Evolutionary conservation across 202 grass and related monocot species (phyloP), one percentile per base, ranked within the genome.

Genomic region (Carex arenaria): DNA sequence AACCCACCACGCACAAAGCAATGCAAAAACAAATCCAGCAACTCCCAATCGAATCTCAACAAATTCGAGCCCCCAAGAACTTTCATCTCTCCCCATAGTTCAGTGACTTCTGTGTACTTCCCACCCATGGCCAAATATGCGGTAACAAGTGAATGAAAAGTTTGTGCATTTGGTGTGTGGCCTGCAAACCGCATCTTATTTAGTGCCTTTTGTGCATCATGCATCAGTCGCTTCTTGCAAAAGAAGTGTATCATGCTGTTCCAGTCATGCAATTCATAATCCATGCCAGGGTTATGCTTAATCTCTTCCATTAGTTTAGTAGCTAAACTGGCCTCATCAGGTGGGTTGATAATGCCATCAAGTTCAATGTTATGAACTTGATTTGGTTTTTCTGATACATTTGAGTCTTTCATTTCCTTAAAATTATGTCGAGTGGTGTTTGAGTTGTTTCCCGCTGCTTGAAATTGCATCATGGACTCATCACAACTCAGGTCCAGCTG

Each of bases 71-170:
- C 85, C 14, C 61, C 83, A 83, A 98, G 67, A 64, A 90, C 67
- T 91, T 95, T 95, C 95, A 95, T 98, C 90, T 98, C 95, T 30
- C 91, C 92, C 95, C 95, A 98, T 67, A 98, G 67, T 84, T 98
- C 95, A 28, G 92, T 86, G 78, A 93, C 92, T 68, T 98, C 90
- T 28, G 88, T 82, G 86, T 93, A 90, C 80, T 93, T 98, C 32
- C 90, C 92, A 78, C 95, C 92, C 86, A 98, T 89, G 5, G 90
- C 89, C 84, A 89, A 88, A 91, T 93, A 95, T 82, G 84, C 89
- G 22, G 85, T 93, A 65, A 93, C 76, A 40, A 98, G 85, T 59
- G 92, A 98, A 85, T 98, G 89, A 79, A 90, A 98, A 85, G 95
- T 98, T 64, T 95, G 90, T 40, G 87, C 86, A 74, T 93, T 98